Evolutionary conservation across 2,329 filamentous ascomycete genomes (phyloP), one percentile per base, ranked within the genome.

Genomic region (Eutypa lata): DNA sequence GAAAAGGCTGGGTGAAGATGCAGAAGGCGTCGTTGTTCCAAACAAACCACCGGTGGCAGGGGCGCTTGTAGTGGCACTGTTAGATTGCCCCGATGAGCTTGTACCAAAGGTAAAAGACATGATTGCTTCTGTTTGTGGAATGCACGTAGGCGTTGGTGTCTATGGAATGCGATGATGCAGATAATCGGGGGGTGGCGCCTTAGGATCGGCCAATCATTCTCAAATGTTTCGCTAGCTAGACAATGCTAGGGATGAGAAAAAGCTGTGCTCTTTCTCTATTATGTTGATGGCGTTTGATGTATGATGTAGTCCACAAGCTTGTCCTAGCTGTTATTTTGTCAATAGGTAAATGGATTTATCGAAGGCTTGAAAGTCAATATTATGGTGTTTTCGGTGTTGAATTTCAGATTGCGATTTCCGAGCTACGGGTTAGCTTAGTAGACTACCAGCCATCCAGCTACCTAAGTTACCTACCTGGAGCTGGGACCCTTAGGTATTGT

Each of bases 11-110:
- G 40, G 33, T 16, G 57, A 52, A 28, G 60, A 38, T 31, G 61
- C 31, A 22, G 57, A 48, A 24, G 64, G 52, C 35, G 63, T 59
- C 10, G 65, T 56, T 13, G 63, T 60, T 31, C 74, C 75, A 60
- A 80, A 79, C 8, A 78, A 59, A 19, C 67, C 61, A 14, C 71
- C 70, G 6, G 70, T 61, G 47, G 76, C 71, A 19, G 73, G 66
- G 10, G 73, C 67, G 40, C 73, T 69, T 37, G 68, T 64, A n/a
- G 70, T 57, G 71, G 73, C 52, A 74, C 71, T 61, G 45, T 61
- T 65, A 49, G 64, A 50, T 57, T 64, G 62, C 50, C 57, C 64
- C 28, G 59, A 61, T 28, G 66, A 65, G 57, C 55, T 64, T 26
- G 62, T 49, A 43, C 69, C 67, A 54, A 74, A 73, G 53, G 35